Evolutionary conservation across 2,329 filamentous ascomycete species (phyloP).

Genomic region (Thelonectria discophora): DNA sequence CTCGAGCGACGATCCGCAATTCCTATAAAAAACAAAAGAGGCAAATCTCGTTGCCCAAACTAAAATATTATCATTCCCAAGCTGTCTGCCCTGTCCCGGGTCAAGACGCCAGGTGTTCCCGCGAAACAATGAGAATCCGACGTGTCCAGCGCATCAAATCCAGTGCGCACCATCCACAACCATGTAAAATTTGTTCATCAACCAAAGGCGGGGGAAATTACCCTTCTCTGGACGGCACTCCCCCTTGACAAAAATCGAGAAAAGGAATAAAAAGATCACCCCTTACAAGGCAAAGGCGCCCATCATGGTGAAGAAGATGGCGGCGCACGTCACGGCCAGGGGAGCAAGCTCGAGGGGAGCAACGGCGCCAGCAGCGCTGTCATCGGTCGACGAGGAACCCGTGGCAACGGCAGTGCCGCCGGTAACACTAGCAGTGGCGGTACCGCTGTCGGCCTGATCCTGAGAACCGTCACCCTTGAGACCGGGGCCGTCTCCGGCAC

Average conservation of each 20-base stretch:
- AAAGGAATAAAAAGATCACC: slow-evolving; percentile 7
- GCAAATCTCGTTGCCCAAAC: slow-evolving; percentile 36
- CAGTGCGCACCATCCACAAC: slow-evolving; percentile 30
- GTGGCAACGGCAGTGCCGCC: slow-evolving; percentile 45
- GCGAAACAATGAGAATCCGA: slow-evolving; percentile 38
- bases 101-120: slow-evolving; percentile 40
- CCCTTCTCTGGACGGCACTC: slow-evolving; percentile 16
- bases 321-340: slow-evolving; percentile 48
- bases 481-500: slow-evolving; percentile 64
- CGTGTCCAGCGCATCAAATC: slow-evolving; percentile 37
- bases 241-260: slow-evolving; percentile 21
- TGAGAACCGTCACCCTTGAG: slow-evolving; percentile 64
- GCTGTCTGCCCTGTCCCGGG: slow-evolving; percentile 37
- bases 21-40: slow-evolving; percentile 36
- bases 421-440: slow-evolving; percentile 55
- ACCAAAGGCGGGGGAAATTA: slow-evolving; percentile 23
- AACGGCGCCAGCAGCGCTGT: slow-evolving; percentile 44
- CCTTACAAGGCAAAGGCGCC: slow-evolving; percentile 53
- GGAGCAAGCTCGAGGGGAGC: slow-evolving; percentile 44
- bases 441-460: slow-evolving; percentile 57
- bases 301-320: slow-evolving; percentile 50
- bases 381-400: slow-evolving; percentile 30
- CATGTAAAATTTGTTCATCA: slow-evolving; percentile 35
- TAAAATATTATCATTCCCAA: slow-evolving; percentile 43
- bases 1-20: slow-evolving; percentile 24